Evolutionary conservation across 495 filamentous ascomycete species (phyloP).

Genomic region (Hypoxylon fragiforme): DNA sequence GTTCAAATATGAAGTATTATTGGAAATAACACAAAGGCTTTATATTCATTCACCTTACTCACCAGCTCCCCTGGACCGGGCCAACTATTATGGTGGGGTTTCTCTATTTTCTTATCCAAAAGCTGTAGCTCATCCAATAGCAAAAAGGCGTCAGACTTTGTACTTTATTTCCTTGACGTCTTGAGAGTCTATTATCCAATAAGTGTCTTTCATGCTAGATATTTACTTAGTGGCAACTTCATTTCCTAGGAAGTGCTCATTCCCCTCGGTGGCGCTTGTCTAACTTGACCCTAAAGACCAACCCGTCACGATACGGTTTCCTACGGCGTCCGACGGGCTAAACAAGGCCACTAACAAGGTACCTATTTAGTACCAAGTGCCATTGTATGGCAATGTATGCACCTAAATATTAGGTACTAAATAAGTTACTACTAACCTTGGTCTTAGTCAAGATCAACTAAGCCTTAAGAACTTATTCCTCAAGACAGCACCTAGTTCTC

Average conservation of each 20-base stretch:
- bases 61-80: too few relatives aligned
- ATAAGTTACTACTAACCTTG: too few relatives aligned
- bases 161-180: background rate
- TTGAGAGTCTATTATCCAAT: background rate
- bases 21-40: background rate
- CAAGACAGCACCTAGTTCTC: too few relatives aligned
- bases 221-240: background rate
- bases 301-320: constrained; percentile 8
- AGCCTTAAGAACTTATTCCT: too few relatives aligned
- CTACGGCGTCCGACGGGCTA: constrained; percentile 33
- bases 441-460: too few relatives aligned
- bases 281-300: background rate
- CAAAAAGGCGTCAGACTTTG: constrained; percentile 2
- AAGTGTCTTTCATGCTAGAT: background rate
- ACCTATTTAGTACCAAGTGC: constrained; percentile 2
- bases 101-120: constrained; percentile 2
- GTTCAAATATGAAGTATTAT: background rate
- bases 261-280: background rate
- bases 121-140: constrained; percentile 7
- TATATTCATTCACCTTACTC: too few relatives aligned
- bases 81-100: constrained; percentile 20
- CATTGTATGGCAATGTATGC: too few relatives aligned
- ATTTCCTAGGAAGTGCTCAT: background rate
- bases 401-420: too few relatives aligned
- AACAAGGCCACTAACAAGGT: constrained; percentile 2